Evolutionary conservation across 768 basidiomycete species (phyloP).

Genomic region (Chalciporus sphaerocephalus): DNA sequence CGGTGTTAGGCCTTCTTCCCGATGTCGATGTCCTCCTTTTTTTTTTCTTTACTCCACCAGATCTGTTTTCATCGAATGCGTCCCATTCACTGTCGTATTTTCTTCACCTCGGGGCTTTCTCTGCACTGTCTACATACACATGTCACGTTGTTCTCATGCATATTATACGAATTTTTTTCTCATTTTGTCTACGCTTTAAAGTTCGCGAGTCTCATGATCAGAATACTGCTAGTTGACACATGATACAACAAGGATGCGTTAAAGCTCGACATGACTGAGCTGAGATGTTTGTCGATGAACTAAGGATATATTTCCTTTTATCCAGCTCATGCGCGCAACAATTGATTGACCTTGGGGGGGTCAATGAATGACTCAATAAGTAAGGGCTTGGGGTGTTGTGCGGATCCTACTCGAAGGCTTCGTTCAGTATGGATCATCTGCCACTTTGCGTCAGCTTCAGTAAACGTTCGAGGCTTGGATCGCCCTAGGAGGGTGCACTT

Average conservation of each 20-base stretch:
- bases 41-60: not conserved
- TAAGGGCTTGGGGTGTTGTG: too few relatives aligned
- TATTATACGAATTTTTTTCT: not conserved
- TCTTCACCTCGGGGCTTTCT: not conserved
- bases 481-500: slow-evolving; percentile 87
- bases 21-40: not conserved
- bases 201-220: not conserved
- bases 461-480: slow-evolving; percentile 67
- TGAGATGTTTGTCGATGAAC: too few relatives aligned
- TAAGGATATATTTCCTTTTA: too few relatives aligned
- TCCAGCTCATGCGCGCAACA: too few relatives aligned
- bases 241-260: too few relatives aligned
- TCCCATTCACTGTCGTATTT: not conserved
- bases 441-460: too few relatives aligned
- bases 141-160: not conserved
- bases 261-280: too few relatives aligned
- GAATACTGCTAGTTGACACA: not conserved
- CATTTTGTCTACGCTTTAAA: not conserved
- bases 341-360: too few relatives aligned
- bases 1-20: slow-evolving; percentile 1
- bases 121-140: not conserved
- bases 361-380: too few relatives aligned
- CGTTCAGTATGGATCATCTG: too few relatives aligned
- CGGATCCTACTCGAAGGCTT: too few relatives aligned
- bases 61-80: not conserved